A percentile compares a stretch with the other conserved stretches of the same genome.
phyloP scores from a whole-genome alignment of 225 moss, liverwort and hornwort genomes.

The Neckera pumila region DNA sequence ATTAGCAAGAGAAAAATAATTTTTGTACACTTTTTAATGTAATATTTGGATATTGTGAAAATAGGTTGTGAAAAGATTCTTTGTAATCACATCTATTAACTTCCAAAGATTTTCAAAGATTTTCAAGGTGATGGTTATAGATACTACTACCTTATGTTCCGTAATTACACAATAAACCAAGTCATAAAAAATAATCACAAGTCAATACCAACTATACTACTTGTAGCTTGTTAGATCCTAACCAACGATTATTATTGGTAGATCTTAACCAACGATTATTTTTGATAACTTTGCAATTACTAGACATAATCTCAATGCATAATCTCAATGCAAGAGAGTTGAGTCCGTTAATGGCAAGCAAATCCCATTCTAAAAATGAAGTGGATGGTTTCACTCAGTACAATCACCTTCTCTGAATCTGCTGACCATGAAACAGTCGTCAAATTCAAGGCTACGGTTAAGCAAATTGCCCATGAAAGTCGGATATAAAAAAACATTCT shows the following conservation, averaged over 20 bases:
- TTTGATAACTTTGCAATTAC: neutral
- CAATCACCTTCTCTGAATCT: neutral
- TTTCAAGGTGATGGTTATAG: no score
- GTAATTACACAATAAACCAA: neutral
- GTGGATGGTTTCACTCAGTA: neutral
- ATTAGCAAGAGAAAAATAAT: no score
- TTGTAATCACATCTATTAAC: no score
- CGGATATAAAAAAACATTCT: neutral
- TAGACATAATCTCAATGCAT: no score
- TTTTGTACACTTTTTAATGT: no score
- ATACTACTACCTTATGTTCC: no score
- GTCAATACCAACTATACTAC: no score
- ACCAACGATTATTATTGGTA: rapidly evolving
- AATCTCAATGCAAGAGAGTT: no score
- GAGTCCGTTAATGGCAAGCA: neutral
- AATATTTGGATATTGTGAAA: no score
- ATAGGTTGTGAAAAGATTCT: no score
- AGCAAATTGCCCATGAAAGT: neutral
- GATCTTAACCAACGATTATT: neutral
- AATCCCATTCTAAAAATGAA: neutral
- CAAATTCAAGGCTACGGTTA: neutral
- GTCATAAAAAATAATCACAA: neutral
- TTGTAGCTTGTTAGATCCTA: rapidly evolving
- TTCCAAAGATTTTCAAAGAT: no score
- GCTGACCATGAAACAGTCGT: neutral